Percentiles rank a stretch among this genome's conserved stretches.
phyloP scores from a whole-genome alignment of 768 basidiomycete species.

The Mycena kentingensis region DNA sequence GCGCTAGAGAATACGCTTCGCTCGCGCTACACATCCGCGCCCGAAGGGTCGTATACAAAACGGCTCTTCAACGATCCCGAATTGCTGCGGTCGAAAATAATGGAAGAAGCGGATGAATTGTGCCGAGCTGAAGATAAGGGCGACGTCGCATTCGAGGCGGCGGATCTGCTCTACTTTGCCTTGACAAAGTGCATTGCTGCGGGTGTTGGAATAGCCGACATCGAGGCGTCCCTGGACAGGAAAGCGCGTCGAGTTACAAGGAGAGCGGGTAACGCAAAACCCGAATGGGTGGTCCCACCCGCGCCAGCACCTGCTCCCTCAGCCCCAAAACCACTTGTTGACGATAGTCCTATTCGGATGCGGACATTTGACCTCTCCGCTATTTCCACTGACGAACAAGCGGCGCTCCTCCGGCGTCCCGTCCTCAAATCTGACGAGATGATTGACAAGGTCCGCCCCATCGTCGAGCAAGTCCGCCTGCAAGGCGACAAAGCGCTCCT shows the following conservation, averaged over 20 bases:
- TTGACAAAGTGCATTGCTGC: slow-evolving; percentile 80
- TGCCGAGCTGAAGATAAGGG: slow-evolving; percentile 76
- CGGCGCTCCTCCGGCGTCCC: slow-evolving; percentile 78
- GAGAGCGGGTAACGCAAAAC: slow-evolving; percentile 90
- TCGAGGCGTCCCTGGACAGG: slow-evolving; percentile 79
- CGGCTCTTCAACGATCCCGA: slow-evolving; percentile 80
- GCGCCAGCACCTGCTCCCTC: slow-evolving; percentile 28
- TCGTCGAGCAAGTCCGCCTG: slow-evolving; percentile 82
- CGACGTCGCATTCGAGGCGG: slow-evolving; percentile 92
- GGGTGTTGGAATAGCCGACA: slow-evolving; percentile 80
- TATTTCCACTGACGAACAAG: slow-evolving; percentile 53
- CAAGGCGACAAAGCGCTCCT: slow-evolving; percentile 87
- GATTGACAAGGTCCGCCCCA: slow-evolving; percentile 92
- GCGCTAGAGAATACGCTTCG: slow-evolving; percentile 80
- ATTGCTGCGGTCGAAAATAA: slow-evolving; percentile 90
- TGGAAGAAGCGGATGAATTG: slow-evolving; percentile 98
- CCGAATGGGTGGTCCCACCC: slow-evolving; percentile 62
- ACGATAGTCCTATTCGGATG: slow-evolving; percentile 69
- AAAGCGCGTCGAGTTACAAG: slow-evolving; percentile 88
- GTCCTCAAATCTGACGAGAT: slow-evolving; percentile 87
- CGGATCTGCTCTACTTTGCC: slow-evolving; percentile 92
- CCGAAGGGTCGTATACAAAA: slow-evolving; percentile 89
- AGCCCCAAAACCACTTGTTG: slow-evolving; percentile 23
- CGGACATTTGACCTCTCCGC: slow-evolving; percentile 63
- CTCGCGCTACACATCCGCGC: slow-evolving; percentile 72